Percentiles rank a stretch among this genome's conserved stretches.
Conservation (phyloP, 768 basidiomycete species). For the Amylocystis lapponica region DNA sequence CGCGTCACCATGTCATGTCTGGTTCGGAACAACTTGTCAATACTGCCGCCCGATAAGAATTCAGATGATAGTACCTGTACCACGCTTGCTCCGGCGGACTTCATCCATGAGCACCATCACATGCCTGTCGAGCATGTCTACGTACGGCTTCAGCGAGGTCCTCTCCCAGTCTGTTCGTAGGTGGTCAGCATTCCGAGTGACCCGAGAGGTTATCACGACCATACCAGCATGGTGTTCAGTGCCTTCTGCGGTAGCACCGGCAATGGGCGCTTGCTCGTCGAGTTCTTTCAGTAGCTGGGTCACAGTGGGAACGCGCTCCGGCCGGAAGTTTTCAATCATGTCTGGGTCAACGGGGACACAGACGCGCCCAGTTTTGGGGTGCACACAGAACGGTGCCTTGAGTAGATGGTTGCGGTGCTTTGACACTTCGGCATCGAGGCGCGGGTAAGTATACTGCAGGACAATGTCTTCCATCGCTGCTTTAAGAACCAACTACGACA, state of each 20-base stretch:
- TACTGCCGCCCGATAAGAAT: background rate
- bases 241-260: slow-evolving; percentile 20
- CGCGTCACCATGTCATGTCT: background rate
- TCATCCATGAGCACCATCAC: slow-evolving; percentile 50
- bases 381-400: slow-evolving; percentile 95
- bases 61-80: slow-evolving; percentile 4
- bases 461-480: slow-evolving; percentile 80
- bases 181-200: slow-evolving; percentile 1
- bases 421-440: slow-evolving; percentile 94
- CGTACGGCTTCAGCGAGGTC: slow-evolving; percentile 84
- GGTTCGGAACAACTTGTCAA: background rate
- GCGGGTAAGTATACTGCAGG: slow-evolving; percentile 91
- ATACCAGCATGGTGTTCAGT: slow-evolving; percentile 47
- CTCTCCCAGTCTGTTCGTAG: slow-evolving; percentile 63
- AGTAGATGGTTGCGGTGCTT: slow-evolving; percentile 97
- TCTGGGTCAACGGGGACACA: slow-evolving; percentile 89
- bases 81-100: slow-evolving; percentile 40
- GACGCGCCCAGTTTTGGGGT: slow-evolving; percentile 92
- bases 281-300: slow-evolving; percentile 78
- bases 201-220: background rate
- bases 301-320: slow-evolving; percentile 81
- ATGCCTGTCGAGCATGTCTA: slow-evolving; percentile 86
- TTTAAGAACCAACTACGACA: slow-evolving; percentile 28
- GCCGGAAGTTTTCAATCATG: slow-evolving; percentile 76
- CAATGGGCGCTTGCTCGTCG: slow-evolving; percentile 32